Percentiles rank a stretch among this genome's conserved stretches.
Evolutionary conservation across 2,329 filamentous ascomycete genomes (phyloP).

Genomic region (Monilinia vaccinii-corymbosi): DNA sequence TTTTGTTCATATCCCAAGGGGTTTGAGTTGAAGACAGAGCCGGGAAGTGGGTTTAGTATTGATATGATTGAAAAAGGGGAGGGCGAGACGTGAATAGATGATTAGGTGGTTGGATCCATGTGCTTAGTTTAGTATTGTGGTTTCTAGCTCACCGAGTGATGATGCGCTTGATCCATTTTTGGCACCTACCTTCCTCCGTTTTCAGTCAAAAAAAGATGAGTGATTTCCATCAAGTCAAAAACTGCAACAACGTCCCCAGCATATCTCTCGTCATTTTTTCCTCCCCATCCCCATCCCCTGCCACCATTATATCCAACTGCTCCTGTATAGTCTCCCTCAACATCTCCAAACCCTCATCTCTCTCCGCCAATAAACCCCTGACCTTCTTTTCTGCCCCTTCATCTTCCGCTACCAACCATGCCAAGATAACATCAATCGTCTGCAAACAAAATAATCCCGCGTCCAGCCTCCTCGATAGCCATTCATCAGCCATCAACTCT

Average conservation of each 20-base stretch:
- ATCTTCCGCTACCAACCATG: conserved; percentile 90
- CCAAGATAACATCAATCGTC: conserved; percentile 72
- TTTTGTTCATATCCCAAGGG: background rate
- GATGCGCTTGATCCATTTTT: background rate
- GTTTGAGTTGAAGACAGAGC: background rate
- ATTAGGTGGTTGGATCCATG: background rate
- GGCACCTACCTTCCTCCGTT: background rate
- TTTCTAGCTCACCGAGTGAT: background rate
- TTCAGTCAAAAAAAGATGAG: background rate
- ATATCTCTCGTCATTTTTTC: conserved; percentile 51
- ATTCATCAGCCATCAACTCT: conserved; percentile 57
- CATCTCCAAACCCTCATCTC: conserved; percentile 54
- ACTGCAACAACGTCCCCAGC: conserved; percentile 49
- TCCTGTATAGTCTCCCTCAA: conserved; percentile 59
- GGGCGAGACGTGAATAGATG: background rate
- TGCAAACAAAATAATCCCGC: conserved; percentile 79
- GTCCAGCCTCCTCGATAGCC: conserved; percentile 67
- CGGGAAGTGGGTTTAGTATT: background rate
- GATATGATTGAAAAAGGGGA: too few relatives aligned
- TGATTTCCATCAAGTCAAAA: conserved; percentile 30
- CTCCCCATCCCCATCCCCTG: background rate
- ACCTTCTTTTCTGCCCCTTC: conserved; percentile 61
- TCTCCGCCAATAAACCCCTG: conserved; percentile 52
- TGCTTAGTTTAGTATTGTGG: background rate
- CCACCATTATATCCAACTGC: conserved; percentile 1